Base-by-base conservation (phyloP, 306 rosid genomes). In the Castanea crenata region DNA sequence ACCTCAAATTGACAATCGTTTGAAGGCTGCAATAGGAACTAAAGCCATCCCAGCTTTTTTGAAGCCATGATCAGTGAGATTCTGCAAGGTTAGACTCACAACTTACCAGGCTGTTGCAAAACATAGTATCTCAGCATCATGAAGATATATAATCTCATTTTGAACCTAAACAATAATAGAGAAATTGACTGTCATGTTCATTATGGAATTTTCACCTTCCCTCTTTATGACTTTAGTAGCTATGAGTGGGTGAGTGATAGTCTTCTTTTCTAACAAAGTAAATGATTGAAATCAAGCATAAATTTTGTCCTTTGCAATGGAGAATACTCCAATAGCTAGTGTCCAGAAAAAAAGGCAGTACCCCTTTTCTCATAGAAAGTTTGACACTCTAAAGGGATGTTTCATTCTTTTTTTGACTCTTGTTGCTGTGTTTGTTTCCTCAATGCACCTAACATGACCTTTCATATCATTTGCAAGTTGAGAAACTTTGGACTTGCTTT, bases 161-260 rank as follows among this genome's bases (percentile, higher is more conserved):
- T 9, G 72, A 19, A 20, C 6, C 52, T 9, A 67, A 67, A 34
- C 68, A 70, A 76, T 71, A 79, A 83, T 73, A 35, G 71, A 85
- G 74, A 81, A 83, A 81, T 74, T 78, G 32, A 2, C 7, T 55
- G 80, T 76, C 82, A 65, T 70, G 16, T 74, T 81, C 93, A 58
- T 57, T 61, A 52, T 31, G 27, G 69, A 78, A 58, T 61, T 82
- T 77, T 79, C n/a, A 35, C 31, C 69, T 7, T 31, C 76, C 59
- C 7, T 1, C 58, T 77, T 76, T 19, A 7, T 35, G 64, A 73
- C 56, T 8, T 52, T 23, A 23, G 83, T 20, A 5, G 78, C 78
- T 75, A 52, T 10, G 15, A 51, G 16, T 75, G 3, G 70, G 84
- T 41, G 64, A 35, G 68, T 49, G 72, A 16, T 80, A 32, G 79